Conservation (phyloP, 352 stramenopile genomes). For the Phytophthora crassamura region DNA sequence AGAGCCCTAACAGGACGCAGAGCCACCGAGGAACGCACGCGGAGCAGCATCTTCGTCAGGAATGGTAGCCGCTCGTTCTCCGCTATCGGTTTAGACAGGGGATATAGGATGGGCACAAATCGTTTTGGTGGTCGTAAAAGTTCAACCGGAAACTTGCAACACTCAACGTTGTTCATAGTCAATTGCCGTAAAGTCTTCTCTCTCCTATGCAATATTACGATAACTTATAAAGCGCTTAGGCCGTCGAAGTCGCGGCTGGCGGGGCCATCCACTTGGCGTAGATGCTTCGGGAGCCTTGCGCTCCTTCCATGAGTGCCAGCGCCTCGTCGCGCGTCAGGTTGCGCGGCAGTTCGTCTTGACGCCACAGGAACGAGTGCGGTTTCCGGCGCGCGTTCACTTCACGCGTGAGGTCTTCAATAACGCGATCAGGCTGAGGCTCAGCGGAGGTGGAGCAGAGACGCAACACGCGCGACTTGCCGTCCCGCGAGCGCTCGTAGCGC, state of each 20-base stretch:
- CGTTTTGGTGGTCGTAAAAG: conserved; percentile 8
- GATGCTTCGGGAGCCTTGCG: conserved; percentile 25
- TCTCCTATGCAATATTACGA: conserved; percentile 21
- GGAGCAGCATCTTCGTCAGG: conserved; percentile 13
- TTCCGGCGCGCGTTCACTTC: conserved; percentile 57
- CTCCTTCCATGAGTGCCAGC: conserved; percentile 37
- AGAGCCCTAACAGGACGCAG: conserved; percentile 4
- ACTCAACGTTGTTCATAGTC: not conserved
- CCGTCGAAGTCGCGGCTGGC: conserved; percentile 4
- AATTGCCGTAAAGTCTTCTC: not conserved
- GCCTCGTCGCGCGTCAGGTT: conserved; percentile 40
- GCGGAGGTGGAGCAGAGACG: conserved; percentile 20
- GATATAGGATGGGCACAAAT: conserved; percentile 10
- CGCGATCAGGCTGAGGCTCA: conserved; percentile 4
- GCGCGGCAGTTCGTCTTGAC: conserved; percentile 32
- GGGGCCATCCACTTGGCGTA: conserved; percentile 50
- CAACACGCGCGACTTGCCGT: conserved; percentile 42
- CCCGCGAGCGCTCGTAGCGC: conserved; percentile 32
- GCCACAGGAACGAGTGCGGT: conserved; percentile 55
- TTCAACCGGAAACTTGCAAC: not conserved
- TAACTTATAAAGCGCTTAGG: conserved; percentile 29
- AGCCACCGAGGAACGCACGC: conserved; percentile 3
- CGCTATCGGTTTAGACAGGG: conserved; percentile 24
- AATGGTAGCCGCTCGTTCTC: conserved; percentile 1
- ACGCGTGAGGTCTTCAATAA: conserved; percentile 42